phyloP scores from a whole-genome alignment of 1,139 yeast species.

The Sugiyamaella novakii region DNA sequence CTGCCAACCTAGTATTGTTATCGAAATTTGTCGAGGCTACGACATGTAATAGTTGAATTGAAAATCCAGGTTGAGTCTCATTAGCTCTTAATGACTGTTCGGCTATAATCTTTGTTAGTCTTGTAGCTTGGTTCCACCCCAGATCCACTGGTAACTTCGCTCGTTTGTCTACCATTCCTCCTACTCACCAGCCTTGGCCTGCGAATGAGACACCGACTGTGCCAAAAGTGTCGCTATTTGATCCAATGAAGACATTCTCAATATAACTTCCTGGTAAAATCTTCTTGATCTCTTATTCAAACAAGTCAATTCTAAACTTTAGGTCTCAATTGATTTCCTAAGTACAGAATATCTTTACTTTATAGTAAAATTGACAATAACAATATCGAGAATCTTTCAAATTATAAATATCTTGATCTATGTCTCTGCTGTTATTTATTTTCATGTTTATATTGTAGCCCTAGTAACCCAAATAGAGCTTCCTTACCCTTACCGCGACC shows the following conservation, averaged over 20 bases:
- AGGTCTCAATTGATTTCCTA: background rate
- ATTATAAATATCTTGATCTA: background rate
- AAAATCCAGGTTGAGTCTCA: constrained; percentile 72
- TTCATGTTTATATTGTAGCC: constrained; percentile 7
- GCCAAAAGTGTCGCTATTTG: constrained; percentile 29
- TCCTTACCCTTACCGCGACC: constrained; percentile 1
- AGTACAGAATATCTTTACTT: background rate
- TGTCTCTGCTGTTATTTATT: background rate
- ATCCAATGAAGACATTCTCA: constrained; percentile 8
- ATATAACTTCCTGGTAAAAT: no score
- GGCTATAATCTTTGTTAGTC: constrained; percentile 32
- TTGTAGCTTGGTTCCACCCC: background rate
- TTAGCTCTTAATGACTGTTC: constrained; percentile 53
- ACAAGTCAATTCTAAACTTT: no score
- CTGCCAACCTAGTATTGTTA: constrained; percentile 73
- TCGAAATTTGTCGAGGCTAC: constrained; percentile 65
- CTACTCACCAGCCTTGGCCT: constrained; percentile 30
- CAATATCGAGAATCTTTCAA: background rate
- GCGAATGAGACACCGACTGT: constrained; percentile 30
- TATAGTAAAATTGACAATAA: no score
- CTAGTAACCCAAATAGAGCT: background rate
- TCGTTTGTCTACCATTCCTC: background rate
- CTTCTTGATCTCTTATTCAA: no score
- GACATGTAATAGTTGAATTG: constrained; percentile 72
- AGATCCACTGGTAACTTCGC: no score